Percentiles rank a stretch among this genome's conserved stretches.
Evolutionary conservation across 768 basidiomycete genomes (phyloP).

Genomic region (Macrolepiota dolichaula): DNA sequence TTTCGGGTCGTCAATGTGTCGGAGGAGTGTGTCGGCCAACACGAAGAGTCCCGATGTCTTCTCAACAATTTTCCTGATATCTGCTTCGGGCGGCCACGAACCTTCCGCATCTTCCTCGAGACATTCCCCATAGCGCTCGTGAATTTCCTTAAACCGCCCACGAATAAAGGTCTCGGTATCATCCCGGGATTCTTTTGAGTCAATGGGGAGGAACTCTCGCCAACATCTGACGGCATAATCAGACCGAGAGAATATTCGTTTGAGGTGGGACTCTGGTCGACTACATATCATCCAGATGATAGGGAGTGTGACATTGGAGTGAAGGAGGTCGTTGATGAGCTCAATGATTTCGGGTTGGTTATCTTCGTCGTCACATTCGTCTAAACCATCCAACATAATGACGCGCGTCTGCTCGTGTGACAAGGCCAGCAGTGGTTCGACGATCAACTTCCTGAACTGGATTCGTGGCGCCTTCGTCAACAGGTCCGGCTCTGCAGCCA

Average conservation of each 20-base stretch:
- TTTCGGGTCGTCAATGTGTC: not conserved
- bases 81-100: not conserved
- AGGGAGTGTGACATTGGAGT: not conserved
- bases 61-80: not conserved
- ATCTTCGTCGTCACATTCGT: not conserved
- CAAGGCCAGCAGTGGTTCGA: not conserved
- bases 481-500: not conserved
- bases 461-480: not conserved
- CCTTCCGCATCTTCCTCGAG: not conserved
- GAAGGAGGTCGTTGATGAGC: not conserved
- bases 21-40: not conserved
- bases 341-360: not conserved
- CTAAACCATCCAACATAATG: not conserved
- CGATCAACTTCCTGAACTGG: not conserved
- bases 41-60: not conserved
- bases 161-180: not conserved
- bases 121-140: not conserved
- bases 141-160: not conserved
- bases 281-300: not conserved
- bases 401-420: not conserved
- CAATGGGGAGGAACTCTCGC: not conserved
- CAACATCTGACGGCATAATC: not conserved
- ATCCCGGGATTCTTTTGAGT: not conserved
- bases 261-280: not conserved
- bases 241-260: not conserved